Percentiles rank a stretch among this genome's conserved stretches.
Evolutionary conservation across 108 stramenopile species (phyloP).

Genomic region (Fragilariopsis cylindrus): DNA sequence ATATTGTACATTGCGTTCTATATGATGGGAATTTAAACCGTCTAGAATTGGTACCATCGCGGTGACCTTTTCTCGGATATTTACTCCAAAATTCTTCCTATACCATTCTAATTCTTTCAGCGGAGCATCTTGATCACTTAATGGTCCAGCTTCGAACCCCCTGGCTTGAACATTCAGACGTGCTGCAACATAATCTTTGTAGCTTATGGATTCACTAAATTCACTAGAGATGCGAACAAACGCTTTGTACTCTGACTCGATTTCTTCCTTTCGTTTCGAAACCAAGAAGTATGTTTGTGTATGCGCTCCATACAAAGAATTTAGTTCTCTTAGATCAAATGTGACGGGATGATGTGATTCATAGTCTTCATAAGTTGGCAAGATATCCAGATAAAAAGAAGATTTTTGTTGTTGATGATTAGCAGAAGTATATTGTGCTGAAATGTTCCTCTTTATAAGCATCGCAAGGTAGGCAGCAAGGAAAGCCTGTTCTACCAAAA

Average conservation of each 20-base stretch:
- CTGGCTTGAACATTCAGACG: constrained; percentile 66
- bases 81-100: constrained; percentile 25
- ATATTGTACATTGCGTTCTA: constrained; percentile 59
- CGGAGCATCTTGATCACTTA: not conserved
- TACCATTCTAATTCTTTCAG: constrained; percentile 50
- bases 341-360: constrained; percentile 50
- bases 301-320: constrained; percentile 38
- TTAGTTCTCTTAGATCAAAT: constrained; percentile 34
- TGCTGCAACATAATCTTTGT: constrained; percentile 52
- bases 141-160: constrained; percentile 39
- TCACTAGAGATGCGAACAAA: constrained; percentile 37
- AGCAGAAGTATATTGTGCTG: not conserved
- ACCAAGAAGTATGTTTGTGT: constrained; percentile 32
- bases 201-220: constrained; percentile 43
- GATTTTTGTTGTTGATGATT: not conserved
- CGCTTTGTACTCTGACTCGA: constrained; percentile 49
- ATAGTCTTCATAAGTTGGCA: constrained; percentile 54
- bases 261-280: constrained; percentile 40
- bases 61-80: constrained; percentile 40
- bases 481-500: constrained; percentile 59
- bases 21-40: constrained; percentile 61
- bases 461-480: constrained; percentile 52
- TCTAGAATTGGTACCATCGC: constrained; percentile 75
- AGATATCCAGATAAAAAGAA: constrained; percentile 24
- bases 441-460: not conserved